These are phyloP conservation scores for Hanseniaspora valbyensis DNA, from an alignment of 805 yeast genomes.

Conservation along the genomic window DNA sequence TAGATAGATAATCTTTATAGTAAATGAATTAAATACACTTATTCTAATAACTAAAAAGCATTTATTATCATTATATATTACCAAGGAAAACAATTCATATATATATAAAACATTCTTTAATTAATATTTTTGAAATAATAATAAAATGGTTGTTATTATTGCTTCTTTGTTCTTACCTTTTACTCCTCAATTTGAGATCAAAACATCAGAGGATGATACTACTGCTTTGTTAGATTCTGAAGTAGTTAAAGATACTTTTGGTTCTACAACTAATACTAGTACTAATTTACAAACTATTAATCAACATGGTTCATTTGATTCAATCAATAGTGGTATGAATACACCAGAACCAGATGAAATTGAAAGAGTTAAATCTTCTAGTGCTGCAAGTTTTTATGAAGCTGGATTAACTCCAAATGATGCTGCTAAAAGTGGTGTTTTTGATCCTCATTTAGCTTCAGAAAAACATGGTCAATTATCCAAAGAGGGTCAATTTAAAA, in stretches of 20 bases:
- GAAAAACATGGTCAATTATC: slow-evolving; percentile 9
- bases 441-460: slow-evolving; percentile 11
- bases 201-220: slow-evolving; percentile 26
- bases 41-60: too few species aligned
- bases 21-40: too few species aligned
- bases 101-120: too few species aligned
- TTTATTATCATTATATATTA: too few species aligned
- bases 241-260: slow-evolving; percentile 19
- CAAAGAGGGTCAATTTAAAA: slow-evolving; percentile 5
- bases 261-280: too few species aligned
- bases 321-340: background rate
- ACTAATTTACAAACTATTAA: too few species aligned
- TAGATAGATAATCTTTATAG: too few species aligned
- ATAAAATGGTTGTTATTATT: slow-evolving; percentile 51
- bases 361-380: background rate
- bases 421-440: slow-evolving; percentile 1
- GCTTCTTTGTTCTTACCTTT: slow-evolving; percentile 68
- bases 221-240: slow-evolving; percentile 27
- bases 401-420: slow-evolving; percentile 5
- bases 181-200: slow-evolving; percentile 48
- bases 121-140: too few species aligned
- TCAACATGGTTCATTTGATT: background rate
- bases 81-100: too few species aligned
- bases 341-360: slow-evolving; percentile 5
- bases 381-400: slow-evolving; percentile 5